These are phyloP conservation scores for Monosporozyma unispora DNA, from an alignment of 805 yeast genomes.

Conservation along the genomic window DNA sequence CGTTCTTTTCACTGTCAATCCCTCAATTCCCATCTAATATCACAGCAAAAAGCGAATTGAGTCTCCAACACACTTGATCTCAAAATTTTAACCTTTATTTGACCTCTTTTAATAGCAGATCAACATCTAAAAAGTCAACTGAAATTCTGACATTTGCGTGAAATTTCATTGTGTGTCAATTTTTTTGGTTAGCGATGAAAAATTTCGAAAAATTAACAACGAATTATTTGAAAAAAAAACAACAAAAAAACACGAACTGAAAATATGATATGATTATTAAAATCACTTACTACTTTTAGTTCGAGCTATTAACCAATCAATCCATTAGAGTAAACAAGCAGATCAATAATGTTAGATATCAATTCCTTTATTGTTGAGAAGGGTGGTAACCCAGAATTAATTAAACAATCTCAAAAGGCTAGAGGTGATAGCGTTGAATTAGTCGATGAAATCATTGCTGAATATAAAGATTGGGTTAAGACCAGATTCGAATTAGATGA, in stretches of 20 bases:
- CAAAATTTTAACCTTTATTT: no score
- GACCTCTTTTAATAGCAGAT: no score
- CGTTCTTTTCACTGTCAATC: no score
- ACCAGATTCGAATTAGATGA: constrained; percentile 86
- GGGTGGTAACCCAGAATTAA: constrained; percentile 90
- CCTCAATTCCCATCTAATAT: no score
- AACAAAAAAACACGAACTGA: no score
- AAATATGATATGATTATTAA: not conserved
- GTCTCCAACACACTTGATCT: no score
- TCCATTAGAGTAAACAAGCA: not conserved
- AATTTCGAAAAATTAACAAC: not conserved
- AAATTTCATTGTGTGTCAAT: no score
- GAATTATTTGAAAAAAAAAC: not conserved
- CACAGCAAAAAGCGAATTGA: no score
- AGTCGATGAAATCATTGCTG: constrained; percentile 89
- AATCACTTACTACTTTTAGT: not conserved
- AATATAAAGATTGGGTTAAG: constrained; percentile 88
- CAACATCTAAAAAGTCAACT: no score
- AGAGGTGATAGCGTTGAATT: constrained; percentile 92
- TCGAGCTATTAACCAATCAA: not conserved
- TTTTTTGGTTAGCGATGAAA: not conserved
- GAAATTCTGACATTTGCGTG: not conserved
- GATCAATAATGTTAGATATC: constrained; percentile 73
- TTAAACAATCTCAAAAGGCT: constrained; percentile 81
- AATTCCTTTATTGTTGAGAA: constrained; percentile 87